Conservation (phyloP, 2,329 filamentous ascomycete genomes). For the Talaromyces sp. region DNA sequence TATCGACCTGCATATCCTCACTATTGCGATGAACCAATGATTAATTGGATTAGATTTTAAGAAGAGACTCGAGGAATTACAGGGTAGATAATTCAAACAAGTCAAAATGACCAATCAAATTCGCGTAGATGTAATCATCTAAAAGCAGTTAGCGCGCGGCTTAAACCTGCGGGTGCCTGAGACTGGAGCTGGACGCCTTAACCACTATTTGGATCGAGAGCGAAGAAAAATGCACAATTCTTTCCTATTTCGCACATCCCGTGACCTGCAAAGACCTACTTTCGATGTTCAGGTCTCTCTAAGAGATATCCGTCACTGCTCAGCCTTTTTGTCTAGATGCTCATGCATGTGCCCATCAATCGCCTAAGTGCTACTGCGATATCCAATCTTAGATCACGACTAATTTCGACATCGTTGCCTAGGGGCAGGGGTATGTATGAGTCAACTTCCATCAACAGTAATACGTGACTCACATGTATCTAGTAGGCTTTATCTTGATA, state of each 20-base stretch:
- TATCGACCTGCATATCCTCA: background rate
- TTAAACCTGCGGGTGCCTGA: background rate
- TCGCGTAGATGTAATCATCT: background rate
- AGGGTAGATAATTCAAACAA: background rate
- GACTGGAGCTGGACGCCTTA: background rate
- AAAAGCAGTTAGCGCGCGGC: background rate
- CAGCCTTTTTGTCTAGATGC: background rate
- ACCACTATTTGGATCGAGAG: background rate
- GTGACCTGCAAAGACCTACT: conserved; percentile 17
- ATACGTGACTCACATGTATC: background rate
- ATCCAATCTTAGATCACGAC: conserved; percentile 7
- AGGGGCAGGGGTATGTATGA: conserved; percentile 13
- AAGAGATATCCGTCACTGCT: background rate
- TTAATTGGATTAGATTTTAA: background rate
- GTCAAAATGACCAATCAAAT: background rate
- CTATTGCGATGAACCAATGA: too few relatives aligned
- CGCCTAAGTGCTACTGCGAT: background rate
- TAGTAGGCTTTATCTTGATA: background rate
- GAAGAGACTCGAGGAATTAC: too few relatives aligned
- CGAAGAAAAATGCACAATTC: background rate
- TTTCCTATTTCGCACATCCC: conserved; percentile 15
- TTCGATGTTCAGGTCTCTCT: background rate
- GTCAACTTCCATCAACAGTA: background rate
- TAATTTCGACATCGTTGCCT: conserved; percentile 6
- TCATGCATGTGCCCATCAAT: background rate